These are phyloP conservation scores for Gypsophila paniculata DNA, from an alignment of 179 eudicot species.

Conservation along the genomic window DNA sequence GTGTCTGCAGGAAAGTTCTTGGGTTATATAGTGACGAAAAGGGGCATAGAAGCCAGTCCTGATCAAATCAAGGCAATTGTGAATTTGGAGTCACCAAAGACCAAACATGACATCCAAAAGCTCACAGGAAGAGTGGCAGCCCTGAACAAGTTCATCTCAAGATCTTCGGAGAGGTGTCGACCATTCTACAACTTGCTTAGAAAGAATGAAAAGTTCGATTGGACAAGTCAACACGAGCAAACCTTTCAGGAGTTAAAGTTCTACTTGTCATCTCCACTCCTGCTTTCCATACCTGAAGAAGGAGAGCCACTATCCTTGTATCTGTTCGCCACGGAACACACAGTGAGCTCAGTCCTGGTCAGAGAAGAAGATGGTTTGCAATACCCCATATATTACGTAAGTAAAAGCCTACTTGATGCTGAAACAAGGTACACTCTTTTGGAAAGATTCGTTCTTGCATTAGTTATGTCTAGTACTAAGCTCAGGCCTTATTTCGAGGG, in stretches of 20 bases:
- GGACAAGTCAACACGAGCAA: not conserved
- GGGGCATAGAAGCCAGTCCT: constrained; percentile 1
- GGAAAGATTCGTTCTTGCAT: not conserved
- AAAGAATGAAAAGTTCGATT: not conserved
- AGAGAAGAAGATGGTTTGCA: not conserved
- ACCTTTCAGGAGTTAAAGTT: not conserved
- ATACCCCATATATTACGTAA: not conserved
- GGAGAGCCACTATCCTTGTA: not conserved
- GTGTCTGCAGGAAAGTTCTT: not conserved
- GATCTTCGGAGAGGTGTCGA: not conserved
- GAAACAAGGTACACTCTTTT: not conserved
- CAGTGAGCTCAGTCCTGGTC: not conserved
- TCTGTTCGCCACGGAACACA: not conserved
- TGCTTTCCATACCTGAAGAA: not conserved
- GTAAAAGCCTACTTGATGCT: not conserved
- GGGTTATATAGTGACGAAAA: not conserved
- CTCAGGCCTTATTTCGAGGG: not conserved
- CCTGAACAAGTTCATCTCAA: not conserved
- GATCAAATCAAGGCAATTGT: not conserved
- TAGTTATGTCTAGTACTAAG: not conserved
- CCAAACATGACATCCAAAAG: not conserved
- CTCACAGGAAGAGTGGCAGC: not conserved
- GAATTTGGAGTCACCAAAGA: not conserved
- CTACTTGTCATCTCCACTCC: not conserved
- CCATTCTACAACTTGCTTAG: too few species aligned